Evolutionary conservation across 2,329 filamentous ascomycete genomes (phyloP).

Genomic region (Stenocarpella maydis): DNA sequence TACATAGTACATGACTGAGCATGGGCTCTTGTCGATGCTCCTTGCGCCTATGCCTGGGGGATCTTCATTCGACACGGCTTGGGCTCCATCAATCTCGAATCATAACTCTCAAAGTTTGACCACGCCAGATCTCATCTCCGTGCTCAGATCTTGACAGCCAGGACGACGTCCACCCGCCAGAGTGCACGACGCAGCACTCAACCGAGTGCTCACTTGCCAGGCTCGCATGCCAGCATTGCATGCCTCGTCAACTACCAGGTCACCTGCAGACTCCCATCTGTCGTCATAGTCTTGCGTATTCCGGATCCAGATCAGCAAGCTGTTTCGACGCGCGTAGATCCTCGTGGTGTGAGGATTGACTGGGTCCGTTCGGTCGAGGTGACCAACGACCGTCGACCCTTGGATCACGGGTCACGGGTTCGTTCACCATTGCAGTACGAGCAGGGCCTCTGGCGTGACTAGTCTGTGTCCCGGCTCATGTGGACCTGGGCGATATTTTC

Average conservation of each 20-base stretch:
- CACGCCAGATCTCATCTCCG: conserved; percentile 13
- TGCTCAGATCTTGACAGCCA: conserved; percentile 23
- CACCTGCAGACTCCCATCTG: background rate
- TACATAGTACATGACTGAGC: conserved; percentile 14
- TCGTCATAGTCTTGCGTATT: conserved; percentile 15
- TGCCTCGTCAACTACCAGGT: background rate
- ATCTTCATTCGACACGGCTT: conserved; percentile 20
- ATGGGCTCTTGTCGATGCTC: background rate
- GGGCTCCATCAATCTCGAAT: conserved; percentile 27
- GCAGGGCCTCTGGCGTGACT: conserved; percentile 21
- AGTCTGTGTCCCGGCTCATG: conserved; percentile 28
- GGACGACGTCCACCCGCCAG: background rate
- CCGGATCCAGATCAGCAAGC: conserved; percentile 15
- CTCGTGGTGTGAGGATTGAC: background rate
- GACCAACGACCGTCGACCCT: background rate
- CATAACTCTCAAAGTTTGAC: conserved; percentile 24
- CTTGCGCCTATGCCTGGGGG: conserved; percentile 12
- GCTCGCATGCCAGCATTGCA: background rate
- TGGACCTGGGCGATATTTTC: conserved; percentile 29
- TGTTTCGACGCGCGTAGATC: conserved; percentile 23
- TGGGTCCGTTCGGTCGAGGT: background rate
- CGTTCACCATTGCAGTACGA: conserved; percentile 8
- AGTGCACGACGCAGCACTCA: background rate
- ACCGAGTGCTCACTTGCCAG: too few species aligned
- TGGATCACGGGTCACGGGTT: background rate